Percentiles rank a stretch among this genome's conserved stretches.
Evolutionary conservation across 2,329 filamentous ascomycete species (phyloP).

Genomic region (Mycogone perniciosa): DNA sequence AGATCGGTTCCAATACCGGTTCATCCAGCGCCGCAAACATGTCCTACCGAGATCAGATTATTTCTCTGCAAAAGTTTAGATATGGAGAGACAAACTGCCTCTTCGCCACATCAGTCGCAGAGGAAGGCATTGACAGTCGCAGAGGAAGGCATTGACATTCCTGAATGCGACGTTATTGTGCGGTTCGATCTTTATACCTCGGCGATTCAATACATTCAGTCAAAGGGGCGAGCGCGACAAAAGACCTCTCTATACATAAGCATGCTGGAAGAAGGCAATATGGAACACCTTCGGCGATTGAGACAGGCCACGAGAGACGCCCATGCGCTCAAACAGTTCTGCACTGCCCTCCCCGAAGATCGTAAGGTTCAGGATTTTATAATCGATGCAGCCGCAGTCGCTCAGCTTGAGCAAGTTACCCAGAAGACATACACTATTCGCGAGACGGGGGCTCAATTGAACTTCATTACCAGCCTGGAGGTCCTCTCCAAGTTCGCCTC

Average conservation of each 20-base stretch:
- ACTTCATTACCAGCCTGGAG: slow-evolving; percentile 65
- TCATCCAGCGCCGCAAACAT: slow-evolving; percentile 51
- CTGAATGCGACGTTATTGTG: slow-evolving; percentile 60
- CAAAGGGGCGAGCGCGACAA: slow-evolving; percentile 77
- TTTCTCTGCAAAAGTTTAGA: slow-evolving; percentile 62
- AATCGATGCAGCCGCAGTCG: slow-evolving; percentile 13
- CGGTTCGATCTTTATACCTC: slow-evolving; percentile 84
- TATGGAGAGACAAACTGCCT: slow-evolving; percentile 55
- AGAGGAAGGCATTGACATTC: slow-evolving; percentile 62
- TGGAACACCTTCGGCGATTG: slow-evolving; percentile 49
- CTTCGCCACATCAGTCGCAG: slow-evolving; percentile 60
- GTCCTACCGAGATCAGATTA: slow-evolving; percentile 67
- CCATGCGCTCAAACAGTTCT: slow-evolving; percentile 65
- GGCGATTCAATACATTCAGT: slow-evolving; percentile 93
- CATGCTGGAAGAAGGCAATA: slow-evolving; percentile 71
- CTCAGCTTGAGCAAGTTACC: slow-evolving; percentile 17
- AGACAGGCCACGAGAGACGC: slow-evolving; percentile 56
- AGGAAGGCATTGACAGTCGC: slow-evolving; percentile 63
- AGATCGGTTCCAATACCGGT: slow-evolving; percentile 25
- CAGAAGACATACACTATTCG: slow-evolving; percentile 54
- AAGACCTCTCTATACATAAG: slow-evolving; percentile 72
- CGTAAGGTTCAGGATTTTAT: slow-evolving; percentile 41
- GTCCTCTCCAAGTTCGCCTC: slow-evolving; percentile 69
- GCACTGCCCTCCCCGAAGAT: slow-evolving; percentile 65
- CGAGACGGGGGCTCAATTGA: slow-evolving; percentile 69